Percentiles rank a stretch among this genome's conserved stretches.
These are phyloP conservation scores for Umbelopsis ramanniana DNA, from an alignment of 192 early-diverging fungal genomes.

Conservation along the genomic window DNA sequence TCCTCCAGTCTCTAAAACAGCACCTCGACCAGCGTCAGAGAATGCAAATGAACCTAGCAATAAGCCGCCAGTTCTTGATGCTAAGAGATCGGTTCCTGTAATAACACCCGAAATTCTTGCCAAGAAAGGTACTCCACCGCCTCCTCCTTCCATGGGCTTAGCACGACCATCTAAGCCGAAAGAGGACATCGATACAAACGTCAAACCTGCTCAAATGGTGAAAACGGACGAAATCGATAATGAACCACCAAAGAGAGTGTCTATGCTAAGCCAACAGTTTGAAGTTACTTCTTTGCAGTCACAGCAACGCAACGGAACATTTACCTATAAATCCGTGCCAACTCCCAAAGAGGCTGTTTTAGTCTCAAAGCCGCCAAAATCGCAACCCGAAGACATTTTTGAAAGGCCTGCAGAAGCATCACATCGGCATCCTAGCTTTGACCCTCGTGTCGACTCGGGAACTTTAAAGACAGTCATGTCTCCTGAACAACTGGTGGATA, in stretches of 20 bases:
- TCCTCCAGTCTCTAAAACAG: not conserved
- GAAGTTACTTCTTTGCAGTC: not conserved
- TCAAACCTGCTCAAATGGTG: not conserved
- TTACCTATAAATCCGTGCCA: not conserved
- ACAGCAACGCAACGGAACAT: slow-evolving; percentile 4
- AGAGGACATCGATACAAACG: not conserved
- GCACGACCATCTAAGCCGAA: not conserved
- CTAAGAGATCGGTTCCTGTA: not conserved
- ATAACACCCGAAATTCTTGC: slow-evolving; percentile 18
- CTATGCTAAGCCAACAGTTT: slow-evolving; percentile 8
- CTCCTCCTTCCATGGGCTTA: not conserved
- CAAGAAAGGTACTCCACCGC: slow-evolving; percentile 19
- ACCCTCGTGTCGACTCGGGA: not conserved
- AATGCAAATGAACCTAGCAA: not conserved
- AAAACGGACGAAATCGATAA: not conserved
- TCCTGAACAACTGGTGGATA: not conserved
- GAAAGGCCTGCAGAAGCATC: not conserved
- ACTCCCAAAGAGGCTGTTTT: not conserved
- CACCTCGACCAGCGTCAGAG: not conserved
- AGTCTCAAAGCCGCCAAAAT: not conserved
- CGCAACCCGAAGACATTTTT: not conserved
- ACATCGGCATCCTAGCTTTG: not conserved
- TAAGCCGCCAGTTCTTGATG: not conserved
- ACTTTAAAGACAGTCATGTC: not conserved
- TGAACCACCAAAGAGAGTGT: not conserved